Percentiles rank a stretch among this genome's conserved stretches.
phyloP scores from a whole-genome alignment of 805 yeast genomes.

The Groenewaldozyma tartarivorans region DNA sequence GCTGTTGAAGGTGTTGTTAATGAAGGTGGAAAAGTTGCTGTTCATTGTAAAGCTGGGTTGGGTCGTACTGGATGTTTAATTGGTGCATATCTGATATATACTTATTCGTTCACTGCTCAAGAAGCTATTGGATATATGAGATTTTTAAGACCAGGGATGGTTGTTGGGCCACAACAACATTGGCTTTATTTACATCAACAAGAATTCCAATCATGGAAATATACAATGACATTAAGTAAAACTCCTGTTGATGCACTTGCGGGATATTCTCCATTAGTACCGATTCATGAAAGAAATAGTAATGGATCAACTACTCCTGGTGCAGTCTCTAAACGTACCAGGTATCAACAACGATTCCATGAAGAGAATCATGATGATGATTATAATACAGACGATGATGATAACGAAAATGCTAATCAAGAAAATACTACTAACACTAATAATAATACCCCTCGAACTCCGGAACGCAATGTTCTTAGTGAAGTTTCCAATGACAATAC shows the following conservation, averaged over 20 bases:
- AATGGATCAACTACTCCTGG: not conserved
- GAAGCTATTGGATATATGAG: constrained; percentile 97
- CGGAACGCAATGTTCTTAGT: constrained; percentile 65
- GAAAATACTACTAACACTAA: constrained; percentile 1
- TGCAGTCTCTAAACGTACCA: not conserved
- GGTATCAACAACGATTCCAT: not conserved
- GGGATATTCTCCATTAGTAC: constrained; percentile 28
- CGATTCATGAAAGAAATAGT: constrained; percentile 3
- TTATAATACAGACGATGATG: constrained; percentile 3
- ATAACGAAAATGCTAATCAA: not conserved
- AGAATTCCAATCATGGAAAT: constrained; percentile 94
- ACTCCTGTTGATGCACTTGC: constrained; percentile 39
- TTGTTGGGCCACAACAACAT: constrained; percentile 99
- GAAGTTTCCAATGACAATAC: constrained; percentile 43
- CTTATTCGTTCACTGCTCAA: constrained; percentile 93
- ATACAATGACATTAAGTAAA: constrained; percentile 73
- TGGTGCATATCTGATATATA: constrained; percentile 93
- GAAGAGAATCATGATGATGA: too few relatives aligned
- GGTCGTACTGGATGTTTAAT: constrained; percentile 97
- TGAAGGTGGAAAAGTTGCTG: constrained; percentile 89
- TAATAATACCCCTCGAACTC: constrained; percentile 49
- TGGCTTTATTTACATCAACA: constrained; percentile 95
- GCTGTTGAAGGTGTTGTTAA: constrained; percentile 85
- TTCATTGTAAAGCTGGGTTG: constrained; percentile 97
- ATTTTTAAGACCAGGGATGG: constrained; percentile 97